Evolutionary conservation across 23 red algal species (phyloP).

Genomic region (Gracilaria vermiculophylla): DNA sequence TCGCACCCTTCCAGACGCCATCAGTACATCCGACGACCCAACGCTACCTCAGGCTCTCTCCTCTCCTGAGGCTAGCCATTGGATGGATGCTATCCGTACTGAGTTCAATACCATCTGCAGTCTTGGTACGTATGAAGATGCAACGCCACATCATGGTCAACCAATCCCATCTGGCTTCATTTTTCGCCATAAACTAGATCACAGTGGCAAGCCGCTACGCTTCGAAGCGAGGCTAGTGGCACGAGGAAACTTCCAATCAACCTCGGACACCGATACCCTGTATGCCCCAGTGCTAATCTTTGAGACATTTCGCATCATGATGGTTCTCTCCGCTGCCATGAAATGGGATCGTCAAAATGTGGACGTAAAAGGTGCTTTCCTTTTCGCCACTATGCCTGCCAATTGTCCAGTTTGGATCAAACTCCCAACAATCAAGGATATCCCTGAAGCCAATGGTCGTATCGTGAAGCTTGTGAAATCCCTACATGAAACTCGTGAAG

Average conservation of each 20-base stretch:
- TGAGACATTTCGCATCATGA: not conserved
- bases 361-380: slow-evolving; percentile 33
- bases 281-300: slow-evolving; percentile 34
- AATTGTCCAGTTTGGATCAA: not conserved
- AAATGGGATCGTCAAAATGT: slow-evolving; percentile 27
- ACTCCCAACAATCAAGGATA: not conserved
- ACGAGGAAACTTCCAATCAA: slow-evolving; percentile 32
- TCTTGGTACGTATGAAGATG: not conserved
- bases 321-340: not conserved
- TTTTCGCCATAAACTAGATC: slow-evolving; percentile 22
- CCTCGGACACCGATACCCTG: not conserved
- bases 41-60: not conserved
- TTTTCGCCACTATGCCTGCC: not conserved
- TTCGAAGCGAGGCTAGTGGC: slow-evolving; percentile 46
- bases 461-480: slow-evolving; percentile 8
- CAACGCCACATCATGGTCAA: not conserved
- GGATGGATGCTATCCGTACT: slow-evolving; percentile 9
- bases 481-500: slow-evolving; percentile 4
- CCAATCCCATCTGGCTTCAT: slow-evolving; percentile 22
- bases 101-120: slow-evolving; percentile 17
- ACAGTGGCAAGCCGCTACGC: not conserved
- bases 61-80: slow-evolving; percentile 1
- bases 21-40: slow-evolving; percentile 27
- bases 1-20: not conserved
- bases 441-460: slow-evolving; percentile 8